Evolutionary conservation across 1,284 basidiomycete species (phyloP), one percentile per base, ranked within the genome.

Genomic region (Marasmius sp.): DNA sequence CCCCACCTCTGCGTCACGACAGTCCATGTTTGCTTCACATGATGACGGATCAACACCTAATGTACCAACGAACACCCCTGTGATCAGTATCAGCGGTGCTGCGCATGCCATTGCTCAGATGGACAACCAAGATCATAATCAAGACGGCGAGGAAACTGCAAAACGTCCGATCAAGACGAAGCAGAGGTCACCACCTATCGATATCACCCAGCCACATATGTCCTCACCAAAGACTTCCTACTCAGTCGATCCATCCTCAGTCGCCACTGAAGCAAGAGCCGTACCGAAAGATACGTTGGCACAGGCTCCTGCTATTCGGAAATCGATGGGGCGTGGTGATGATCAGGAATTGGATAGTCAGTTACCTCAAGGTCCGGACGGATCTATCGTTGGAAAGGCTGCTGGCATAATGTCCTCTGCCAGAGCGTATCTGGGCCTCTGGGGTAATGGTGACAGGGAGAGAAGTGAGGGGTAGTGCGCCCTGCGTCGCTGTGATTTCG

Each of bases 381-480:
- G 72, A 16, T 83, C 82, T 34, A 80, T 89, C 18, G 85, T 88
- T n/a, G 82, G 81, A 48, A 85, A 87, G 66, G 88, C 88, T 14
- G 86, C 85, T n/a, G 87, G 86, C 57, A 87, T 90, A 36, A 84
- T 90, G 63, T 84, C 83, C 45, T 84, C 79, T 64, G 87, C 88
- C 10, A 82, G 88, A 7, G 85, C 86, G 22, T 86, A 85, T 67
- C 69, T 89, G 38, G 86, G 86, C 36, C 75, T 86, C 50, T 86
- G 82, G 82, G 71, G 76, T 48, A 61, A 58, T 55, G 62, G 62
- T 34, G 48, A 49, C 41, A 38, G 16, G 8, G 43, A 57, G 22
- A 22, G 38, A 16, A 16, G 33, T 41, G 14, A 47, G 16, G 14
- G 37, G 4, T 20, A 57, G 14, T 20, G 16, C 27, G 27, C 27